These are phyloP conservation scores for Ilyonectria sp. DNA, from an alignment of 2,329 filamentous ascomycete genomes.

Conservation along the genomic window DNA sequence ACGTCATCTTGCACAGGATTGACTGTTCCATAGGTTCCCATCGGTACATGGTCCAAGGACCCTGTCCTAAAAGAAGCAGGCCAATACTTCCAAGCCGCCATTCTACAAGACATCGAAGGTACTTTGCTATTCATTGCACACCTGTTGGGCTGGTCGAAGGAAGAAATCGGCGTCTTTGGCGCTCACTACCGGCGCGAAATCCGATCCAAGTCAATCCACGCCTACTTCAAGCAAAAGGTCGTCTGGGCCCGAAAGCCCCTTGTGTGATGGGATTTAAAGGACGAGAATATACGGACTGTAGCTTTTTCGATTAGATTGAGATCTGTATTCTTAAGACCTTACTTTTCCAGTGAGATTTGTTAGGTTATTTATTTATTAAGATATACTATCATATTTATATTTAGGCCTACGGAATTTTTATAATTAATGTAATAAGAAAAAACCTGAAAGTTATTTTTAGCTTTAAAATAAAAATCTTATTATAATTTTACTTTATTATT, in stretches of 20 bases:
- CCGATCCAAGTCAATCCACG: background rate
- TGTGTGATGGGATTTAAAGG: background rate
- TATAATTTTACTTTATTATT: no score
- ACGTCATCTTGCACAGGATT: background rate
- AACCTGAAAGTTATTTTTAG: no score
- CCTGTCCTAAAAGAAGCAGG: slow-evolving; percentile 2
- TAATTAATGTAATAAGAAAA: no score
- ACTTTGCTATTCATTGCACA: slow-evolving; percentile 3
- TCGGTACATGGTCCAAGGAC: slow-evolving; percentile 7
- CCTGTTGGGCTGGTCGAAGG: slow-evolving; percentile 15
- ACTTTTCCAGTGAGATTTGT: no score
- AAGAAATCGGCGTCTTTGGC: slow-evolving; percentile 9
- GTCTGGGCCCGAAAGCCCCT: slow-evolving; percentile 13
- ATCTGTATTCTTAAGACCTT: no score
- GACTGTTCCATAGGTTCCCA: background rate
- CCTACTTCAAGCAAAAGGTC: slow-evolving; percentile 8
- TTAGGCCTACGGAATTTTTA: no score
- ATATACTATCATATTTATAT: no score
- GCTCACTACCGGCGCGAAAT: background rate
- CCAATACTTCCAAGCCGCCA: slow-evolving; percentile 3
- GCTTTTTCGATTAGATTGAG: no score
- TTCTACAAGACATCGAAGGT: slow-evolving; percentile 7
- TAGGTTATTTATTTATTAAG: no score
- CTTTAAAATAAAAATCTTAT: no score
- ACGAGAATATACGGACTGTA: no score